Evolutionary conservation across 2,329 filamentous ascomycete species (phyloP), one percentile per base, ranked within the genome.

Genomic region (Massarina eburnea): DNA sequence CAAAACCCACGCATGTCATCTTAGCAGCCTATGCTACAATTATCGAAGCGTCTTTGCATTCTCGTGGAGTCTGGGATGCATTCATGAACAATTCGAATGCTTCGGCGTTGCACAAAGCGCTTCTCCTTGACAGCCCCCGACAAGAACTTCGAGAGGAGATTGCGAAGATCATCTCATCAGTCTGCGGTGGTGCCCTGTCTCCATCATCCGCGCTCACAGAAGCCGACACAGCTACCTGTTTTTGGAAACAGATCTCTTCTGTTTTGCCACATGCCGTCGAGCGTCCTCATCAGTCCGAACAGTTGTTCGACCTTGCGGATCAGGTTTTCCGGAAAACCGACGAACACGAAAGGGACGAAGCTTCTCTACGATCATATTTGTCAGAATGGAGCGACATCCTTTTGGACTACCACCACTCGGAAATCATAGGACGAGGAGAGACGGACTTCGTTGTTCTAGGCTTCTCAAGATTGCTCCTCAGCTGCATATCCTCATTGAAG

Each of bases 401-500:
- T n/a, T 42, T 70, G 24, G 37, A 52, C 10, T 61, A 72, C 47
- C 46, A 57, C 5, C 68, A 71, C 20, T 41, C 58, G 22, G 67
- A 69, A 43, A 51, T 63, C 35, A 64, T 71, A 6, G 71, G 69
- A 5, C 59, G 64, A 8, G 63, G 68, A 15, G 59, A 71, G 18
- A 51, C 53, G 7, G 68, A 73, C 45, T 49, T 55, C 29, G 59
- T 72, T 21, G 64, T 73, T 12, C 39, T 67, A 14, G 71, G 71
- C 1, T 64, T 77, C 18, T 66, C 73, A 3, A 68, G 65, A 29
- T 60, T 77, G 21, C 57, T 77, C 14, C 52, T 58, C 9, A 67
- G 56, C 39, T 70, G 71, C 32, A 55, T 71, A 19, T 51, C 62
- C n/a, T 72, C 67, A 3, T 45, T 72, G 24, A 72, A 71, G 39